Evolutionary conservation across 1,284 basidiomycete species (phyloP).

Genomic region (Marasmius sp.): DNA sequence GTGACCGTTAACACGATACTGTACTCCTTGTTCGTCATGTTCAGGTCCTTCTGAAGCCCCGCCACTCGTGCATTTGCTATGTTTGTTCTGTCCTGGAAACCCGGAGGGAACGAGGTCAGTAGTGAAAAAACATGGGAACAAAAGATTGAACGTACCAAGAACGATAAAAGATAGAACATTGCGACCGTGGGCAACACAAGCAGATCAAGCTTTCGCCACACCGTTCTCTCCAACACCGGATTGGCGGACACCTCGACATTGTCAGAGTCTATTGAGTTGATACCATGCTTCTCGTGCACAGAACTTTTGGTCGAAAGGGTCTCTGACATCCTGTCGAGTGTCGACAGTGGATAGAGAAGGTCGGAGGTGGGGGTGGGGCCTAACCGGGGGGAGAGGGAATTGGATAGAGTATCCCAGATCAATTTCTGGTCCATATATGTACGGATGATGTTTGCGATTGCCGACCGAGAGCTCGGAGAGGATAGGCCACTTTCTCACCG

Average conservation of each 20-base stretch:
- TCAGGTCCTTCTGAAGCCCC: constrained; percentile 52
- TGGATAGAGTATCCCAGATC: too few relatives aligned
- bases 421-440: too few relatives aligned
- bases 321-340: neutral
- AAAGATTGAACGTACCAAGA: constrained; percentile 13
- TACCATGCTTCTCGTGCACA: neutral
- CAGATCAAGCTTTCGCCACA: constrained; percentile 23
- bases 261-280: neutral
- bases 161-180: constrained; percentile 24
- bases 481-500: too few relatives aligned
- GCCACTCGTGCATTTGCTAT: constrained; percentile 61
- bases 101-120: neutral
- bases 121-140: neutral
- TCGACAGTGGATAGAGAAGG: neutral
- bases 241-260: constrained; percentile 4
- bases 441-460: too few relatives aligned
- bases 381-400: too few relatives aligned
- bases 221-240: constrained; percentile 16
- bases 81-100: constrained; percentile 44
- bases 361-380: too few relatives aligned
- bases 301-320: neutral
- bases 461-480: too few relatives aligned
- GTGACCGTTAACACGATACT: constrained; percentile 53
- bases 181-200: constrained; percentile 21
- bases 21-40: constrained; percentile 54